Base-by-base conservation (phyloP, 2,329 filamentous ascomycete genomes). In the Fusarium chaquense region DNA sequence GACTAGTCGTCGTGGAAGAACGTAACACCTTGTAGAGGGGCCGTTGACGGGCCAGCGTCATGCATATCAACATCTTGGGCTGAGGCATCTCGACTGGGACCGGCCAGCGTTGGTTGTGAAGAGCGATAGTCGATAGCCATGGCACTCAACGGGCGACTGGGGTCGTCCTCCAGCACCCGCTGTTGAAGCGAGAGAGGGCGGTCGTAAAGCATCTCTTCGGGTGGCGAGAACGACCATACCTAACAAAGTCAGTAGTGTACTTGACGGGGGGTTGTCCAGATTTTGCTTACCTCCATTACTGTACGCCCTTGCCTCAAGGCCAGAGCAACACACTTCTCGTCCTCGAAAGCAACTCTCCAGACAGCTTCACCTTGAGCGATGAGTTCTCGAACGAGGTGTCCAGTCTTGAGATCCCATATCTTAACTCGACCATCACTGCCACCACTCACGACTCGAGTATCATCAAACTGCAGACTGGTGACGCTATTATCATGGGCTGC, bases 401-500 rank as follows among this genome's bases (percentile, higher is more conserved):
- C 96, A 3, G 93, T 96, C 80, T 96, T 94, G 62, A 98, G 84
- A 81, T 97, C 95, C 96, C 96, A 99, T 57, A 99, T 94, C 81
- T 98, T 99, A 70, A 99, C 96, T 55, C 96, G 88, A n/a, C 96
- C 96, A 80, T 99, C 96, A 75, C 93, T 97, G 51, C 96, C 97
- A 73, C 96, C 96, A 77, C 93, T 97, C 59, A 99, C 94, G 64
- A 99, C 96, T 58, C 96, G 89, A 26, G 92, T 94, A 77, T 98
- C 94, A 76, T 99, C 96, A 78, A 99, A 99, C 77, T 99, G 96
- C 72, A 99, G 83, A 79, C 94, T 98, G 1, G 96, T 99, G 55
- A 99, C 96, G 78, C 94, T 98, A 80, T 99, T 99, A 80, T 99
- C 96, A 78, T 99, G 96, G 5, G 96, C 96, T 41, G 96, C 96